Evolutionary conservation across 1,284 basidiomycete genomes (phyloP), one percentile per base, ranked within the genome.

Genomic region (Ganoderma meredithae): DNA sequence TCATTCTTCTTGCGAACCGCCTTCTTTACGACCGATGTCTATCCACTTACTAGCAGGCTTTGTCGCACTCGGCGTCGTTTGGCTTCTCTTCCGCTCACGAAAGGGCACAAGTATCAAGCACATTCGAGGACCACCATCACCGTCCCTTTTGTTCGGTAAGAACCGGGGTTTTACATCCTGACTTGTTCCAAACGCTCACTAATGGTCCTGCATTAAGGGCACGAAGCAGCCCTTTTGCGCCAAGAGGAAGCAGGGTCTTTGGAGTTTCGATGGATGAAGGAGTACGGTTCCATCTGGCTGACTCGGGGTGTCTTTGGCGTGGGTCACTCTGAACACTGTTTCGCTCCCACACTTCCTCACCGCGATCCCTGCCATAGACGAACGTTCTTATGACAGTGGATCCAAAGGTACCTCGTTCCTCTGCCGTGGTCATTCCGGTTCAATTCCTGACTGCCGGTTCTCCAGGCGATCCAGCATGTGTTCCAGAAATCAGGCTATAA

Each of bases 401-500:
- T n/a, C 71, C 69, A 3, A 70, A 72, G 67, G 70, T 69, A 25
- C 19, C 31, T 25, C 7, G 12, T 27, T 27, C 15, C 3, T 47
- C 17, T 52, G 4, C 19, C 10, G 13, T 12, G 31, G 33, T 17
- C 44, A 7, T 33, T 19, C n/a, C 22, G 40, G n/a, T 17, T 33
- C 39, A 25, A 22, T 25, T 39, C 40, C 43, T 9, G 36, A 19
- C 15, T 2, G 8, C 10, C 6, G 31, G 15, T 5, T 27, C 39
- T 10, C 8, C 13, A 75, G 75, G 78, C 74, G 0, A 27, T 78
- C 15, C 76, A 79, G 43, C 72, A 79, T 44, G 68, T 79, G 19
- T 71, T 73, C 5, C 77, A 77, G 13, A 77, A 76, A 22, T 73
- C 74, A 0, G 76, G 69, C 3, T 76, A 77, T 60, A 67, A 69